Conservation (phyloP, 73 alveolate species). For the Uronychia setigera region DNA sequence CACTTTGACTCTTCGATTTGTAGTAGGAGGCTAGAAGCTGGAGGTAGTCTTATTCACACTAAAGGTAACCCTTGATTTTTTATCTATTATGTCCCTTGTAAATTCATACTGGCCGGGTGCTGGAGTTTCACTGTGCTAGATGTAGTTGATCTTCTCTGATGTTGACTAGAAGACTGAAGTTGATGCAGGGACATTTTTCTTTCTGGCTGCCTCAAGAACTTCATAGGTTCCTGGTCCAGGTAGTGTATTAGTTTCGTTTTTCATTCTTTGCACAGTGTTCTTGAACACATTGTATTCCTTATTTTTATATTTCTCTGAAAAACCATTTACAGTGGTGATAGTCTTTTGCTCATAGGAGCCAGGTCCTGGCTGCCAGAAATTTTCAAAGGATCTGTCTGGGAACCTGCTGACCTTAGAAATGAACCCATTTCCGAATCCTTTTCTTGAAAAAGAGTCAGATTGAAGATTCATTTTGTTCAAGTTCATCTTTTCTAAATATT, state of each 20-base stretch:
- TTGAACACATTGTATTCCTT: background rate
- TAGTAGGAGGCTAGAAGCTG: conserved; percentile 32
- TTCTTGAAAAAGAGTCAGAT: conserved; percentile 50
- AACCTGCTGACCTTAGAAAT: conserved; percentile 54
- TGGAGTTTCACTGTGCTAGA: conserved; percentile 33
- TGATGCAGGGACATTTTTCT: background rate
- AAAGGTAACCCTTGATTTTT: conserved; percentile 44
- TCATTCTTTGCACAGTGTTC: background rate
- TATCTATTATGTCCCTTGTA: conserved; percentile 17
- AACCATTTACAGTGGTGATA: background rate
- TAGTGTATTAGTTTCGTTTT: background rate
- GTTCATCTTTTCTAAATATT: conserved; percentile 20
- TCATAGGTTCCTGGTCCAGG: conserved; percentile 13
- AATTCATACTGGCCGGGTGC: conserved; percentile 57
- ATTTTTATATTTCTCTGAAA: background rate
- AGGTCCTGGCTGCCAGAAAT: conserved; percentile 60
- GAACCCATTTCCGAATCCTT: conserved; percentile 71
- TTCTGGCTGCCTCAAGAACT: background rate
- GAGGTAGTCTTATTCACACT: conserved; percentile 36
- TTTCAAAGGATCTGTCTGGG: conserved; percentile 22
- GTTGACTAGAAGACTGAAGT: conserved; percentile 39
- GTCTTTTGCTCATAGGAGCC: conserved; percentile 30
- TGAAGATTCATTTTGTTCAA: conserved; percentile 7
- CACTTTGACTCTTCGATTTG: conserved; percentile 63
- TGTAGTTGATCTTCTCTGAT: conserved; percentile 11